Base-by-base conservation (phyloP, 495 filamentous ascomycete genomes). In the Friedmanniomyces simplex region DNA sequence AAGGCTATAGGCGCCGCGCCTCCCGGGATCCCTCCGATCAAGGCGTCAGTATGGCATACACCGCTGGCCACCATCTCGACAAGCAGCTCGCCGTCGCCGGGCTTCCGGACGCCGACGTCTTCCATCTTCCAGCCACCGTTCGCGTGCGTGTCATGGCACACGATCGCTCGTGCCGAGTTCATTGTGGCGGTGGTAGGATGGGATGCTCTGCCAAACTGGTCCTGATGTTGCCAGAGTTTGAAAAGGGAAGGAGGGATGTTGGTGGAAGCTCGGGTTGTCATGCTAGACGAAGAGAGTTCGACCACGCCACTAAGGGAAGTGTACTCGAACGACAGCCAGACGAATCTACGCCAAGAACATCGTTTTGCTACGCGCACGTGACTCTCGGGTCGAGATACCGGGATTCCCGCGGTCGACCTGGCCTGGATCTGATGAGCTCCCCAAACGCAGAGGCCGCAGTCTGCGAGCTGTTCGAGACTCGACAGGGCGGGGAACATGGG, bases 41-140 rank as follows among this genome's bases (percentile, higher is more conserved):
- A 36, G 5, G 59, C 55, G 49, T 67, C 55, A 12, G 57, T 65
- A 26, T 64, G 64, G 50, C 58, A 69, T 41, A 64, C 42, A 41
- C 67, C 67, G 36, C 45, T 52, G 18, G 67, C 65, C 24, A 63
- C 57, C 45, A 69, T 63, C 34, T 65, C 55, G 11, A 69, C 59
- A 3, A 67, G 57, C 18, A 69, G 49, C 46, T 69, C 67, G 48
- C 63, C 64, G 13, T 66, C 62, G 20, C 50, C 49, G 21, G 63
- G 53, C 22, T 48, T 34, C 1, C 66, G 55, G 4, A 66, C 42
- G 18, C 42, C 56, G 21, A 68, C 62, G 14, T 67, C 56, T 30
- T 68, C 66, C 57, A 68, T 60, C 16, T 58, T 62, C 66, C 66
- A 68, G 20, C 63, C 52, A 5, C 60, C 60, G n/a, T 67, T 58